Base-by-base conservation (phyloP, 2,329 filamentous ascomycete genomes). In the Corinectria fuckeliana region DNA sequence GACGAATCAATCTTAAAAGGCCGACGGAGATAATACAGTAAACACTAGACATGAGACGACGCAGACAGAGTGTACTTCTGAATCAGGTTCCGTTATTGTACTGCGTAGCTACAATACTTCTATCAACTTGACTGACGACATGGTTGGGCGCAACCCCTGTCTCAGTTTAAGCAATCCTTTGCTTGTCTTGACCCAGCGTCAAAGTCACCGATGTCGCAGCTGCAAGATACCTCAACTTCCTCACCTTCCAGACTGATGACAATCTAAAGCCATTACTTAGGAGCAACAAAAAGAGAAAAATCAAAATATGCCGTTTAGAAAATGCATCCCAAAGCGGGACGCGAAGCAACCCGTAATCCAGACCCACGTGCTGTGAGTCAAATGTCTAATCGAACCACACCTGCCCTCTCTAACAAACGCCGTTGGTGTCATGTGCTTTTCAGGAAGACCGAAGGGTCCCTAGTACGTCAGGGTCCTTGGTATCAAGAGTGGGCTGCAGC, bases 231-330 rank as follows among this genome's bases (percentile, higher is more conserved):
- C 18, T 52, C 56, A 50, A 51, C 52, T 16, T 61, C 48, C 41
- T 50, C 34, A 58, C 41, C 50, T 49, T 42, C 51, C 34, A 48
- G 38, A 47, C 61, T 55, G 49, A 32, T 64, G 64, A 63, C 64
- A 71, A 66, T 71, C 69, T 71, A 71, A 66, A 70, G 61, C 68
- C 67, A 71, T 69, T 71, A 68, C 67, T 63, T 63, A 58, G 56
- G n/a, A 67, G 57, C 49, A 61, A 68, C 59, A 64, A 61, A 63
- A 64, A 63, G 55, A 41, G 10, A 51, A 58, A 58, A 63, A 58
- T 38, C 41, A 32, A 52, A 61, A 61, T 50, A 58, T 52, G 59
- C 48, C 56, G 36, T 61, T n/a, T 21, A 58, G 54, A 48, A 47
- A 48, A 65, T 61, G 56, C 62, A 53, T 62, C 50, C 60, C 60